Evolutionary conservation across 2,329 filamentous ascomycete species (phyloP).

Genomic region (Didymella arachidicola): DNA sequence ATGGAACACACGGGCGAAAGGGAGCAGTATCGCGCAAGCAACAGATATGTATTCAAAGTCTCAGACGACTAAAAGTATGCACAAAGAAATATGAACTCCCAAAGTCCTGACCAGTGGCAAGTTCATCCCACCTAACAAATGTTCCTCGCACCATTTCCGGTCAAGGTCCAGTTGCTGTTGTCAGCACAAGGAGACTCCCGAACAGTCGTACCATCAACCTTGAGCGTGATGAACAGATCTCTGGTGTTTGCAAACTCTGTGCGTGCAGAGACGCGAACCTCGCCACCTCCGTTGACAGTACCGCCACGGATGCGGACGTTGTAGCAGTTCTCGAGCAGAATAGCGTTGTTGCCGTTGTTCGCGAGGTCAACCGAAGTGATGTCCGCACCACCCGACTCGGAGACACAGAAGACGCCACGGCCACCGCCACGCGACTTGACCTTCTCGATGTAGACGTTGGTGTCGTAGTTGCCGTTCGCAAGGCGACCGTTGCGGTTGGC

Average conservation of each 20-base stretch:
- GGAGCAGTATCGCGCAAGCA: no score
- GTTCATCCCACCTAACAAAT: slow-evolving; percentile 27
- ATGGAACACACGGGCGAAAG: no score
- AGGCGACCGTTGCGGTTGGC: slow-evolving; percentile 64
- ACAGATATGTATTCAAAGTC: no score
- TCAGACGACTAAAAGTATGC: no score
- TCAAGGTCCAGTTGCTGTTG: slow-evolving; percentile 57
- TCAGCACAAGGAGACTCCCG: slow-evolving; percentile 64
- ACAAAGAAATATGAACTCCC: no score
- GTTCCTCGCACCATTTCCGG: slow-evolving; percentile 52
- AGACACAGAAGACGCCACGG: slow-evolving; percentile 66
- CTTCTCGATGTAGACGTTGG: slow-evolving; percentile 62
- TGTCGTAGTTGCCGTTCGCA: slow-evolving; percentile 59
- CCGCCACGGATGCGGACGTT: slow-evolving; percentile 61
- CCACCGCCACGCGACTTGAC: slow-evolving; percentile 65
- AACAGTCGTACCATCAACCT: slow-evolving; percentile 61
- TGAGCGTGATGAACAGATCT: slow-evolving; percentile 60
- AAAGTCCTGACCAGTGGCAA: no score
- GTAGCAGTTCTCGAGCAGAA: slow-evolving; percentile 68
- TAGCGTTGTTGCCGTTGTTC: slow-evolving; percentile 63
- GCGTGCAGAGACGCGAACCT: slow-evolving; percentile 62
- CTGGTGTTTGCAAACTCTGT: slow-evolving; percentile 63
- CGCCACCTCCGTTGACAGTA: slow-evolving; percentile 62
- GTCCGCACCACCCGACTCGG: slow-evolving; percentile 61
- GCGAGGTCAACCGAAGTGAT: slow-evolving; percentile 61